phyloP scores from a whole-genome alignment of 2,329 filamentous ascomycete species.

The Fusarium sp. region DNA sequence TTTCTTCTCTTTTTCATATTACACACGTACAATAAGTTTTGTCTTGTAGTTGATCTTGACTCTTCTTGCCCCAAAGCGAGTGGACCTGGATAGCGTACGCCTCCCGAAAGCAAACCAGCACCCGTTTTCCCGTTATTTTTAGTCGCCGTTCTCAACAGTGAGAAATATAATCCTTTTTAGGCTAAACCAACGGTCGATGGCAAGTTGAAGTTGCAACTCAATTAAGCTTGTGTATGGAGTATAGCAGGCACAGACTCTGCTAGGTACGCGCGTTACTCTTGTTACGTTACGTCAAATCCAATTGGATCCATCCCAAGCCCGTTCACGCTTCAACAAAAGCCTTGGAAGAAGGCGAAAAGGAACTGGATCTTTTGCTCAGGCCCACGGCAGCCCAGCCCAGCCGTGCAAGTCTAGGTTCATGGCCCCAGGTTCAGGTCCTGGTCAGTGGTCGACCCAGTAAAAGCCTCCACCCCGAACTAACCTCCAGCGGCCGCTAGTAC shows the following conservation, averaged over 20 bases:
- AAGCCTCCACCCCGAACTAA: background rate
- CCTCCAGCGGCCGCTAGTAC: conserved; percentile 26
- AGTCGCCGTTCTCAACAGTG: conserved; percentile 8
- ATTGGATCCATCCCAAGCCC: background rate
- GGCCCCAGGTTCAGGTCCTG: background rate
- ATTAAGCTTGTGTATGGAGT: background rate
- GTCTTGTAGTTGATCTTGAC: background rate
- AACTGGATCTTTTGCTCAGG: background rate
- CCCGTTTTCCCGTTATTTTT: conserved; percentile 5
- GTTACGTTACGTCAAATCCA: conserved; percentile 12
- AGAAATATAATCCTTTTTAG: background rate
- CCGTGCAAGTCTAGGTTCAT: background rate
- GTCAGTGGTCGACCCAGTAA: conserved; percentile 1
- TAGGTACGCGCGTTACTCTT: conserved; percentile 7
- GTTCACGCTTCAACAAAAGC: background rate
- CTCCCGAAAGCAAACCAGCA: conserved; percentile 28
- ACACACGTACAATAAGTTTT: background rate
- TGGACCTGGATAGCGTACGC: conserved; percentile 25
- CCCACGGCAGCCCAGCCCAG: background rate
- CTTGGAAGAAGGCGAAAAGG: background rate
- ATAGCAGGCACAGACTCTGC: background rate
- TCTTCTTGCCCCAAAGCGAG: background rate
- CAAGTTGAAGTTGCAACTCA: background rate
- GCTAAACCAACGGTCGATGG: conserved; percentile 1
- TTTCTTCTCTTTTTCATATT: background rate